Percentiles rank a stretch among this genome's conserved stretches.
Conservation (phyloP, 768 basidiomycete species). For the Suillus discolor region DNA sequence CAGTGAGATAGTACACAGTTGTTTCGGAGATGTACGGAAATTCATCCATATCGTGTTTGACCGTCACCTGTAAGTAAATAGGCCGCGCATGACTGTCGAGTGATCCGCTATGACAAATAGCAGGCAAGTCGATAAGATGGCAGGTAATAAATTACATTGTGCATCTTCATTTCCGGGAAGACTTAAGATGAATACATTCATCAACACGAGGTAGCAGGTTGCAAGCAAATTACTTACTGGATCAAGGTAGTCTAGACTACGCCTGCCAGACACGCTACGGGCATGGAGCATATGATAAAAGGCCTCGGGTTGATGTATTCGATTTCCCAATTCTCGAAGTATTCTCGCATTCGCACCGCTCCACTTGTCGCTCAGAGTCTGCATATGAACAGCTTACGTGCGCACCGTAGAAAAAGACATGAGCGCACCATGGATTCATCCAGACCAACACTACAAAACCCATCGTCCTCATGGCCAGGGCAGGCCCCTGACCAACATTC, state of each 20-base stretch:
- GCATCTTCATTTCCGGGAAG: too few relatives aligned
- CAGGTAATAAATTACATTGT: too few relatives aligned
- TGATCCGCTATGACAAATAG: neutral
- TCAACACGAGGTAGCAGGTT: too few relatives aligned
- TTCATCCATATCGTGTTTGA: too few relatives aligned
- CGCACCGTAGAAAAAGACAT: neutral
- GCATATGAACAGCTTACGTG: too few relatives aligned
- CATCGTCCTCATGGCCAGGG: neutral
- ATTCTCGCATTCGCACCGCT: neutral
- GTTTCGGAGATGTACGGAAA: neutral
- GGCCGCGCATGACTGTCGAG: neutral
- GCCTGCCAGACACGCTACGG: neutral
- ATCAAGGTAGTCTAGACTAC: too few relatives aligned
- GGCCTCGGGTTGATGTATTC: neutral
- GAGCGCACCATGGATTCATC: neutral
- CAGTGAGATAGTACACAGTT: neutral
- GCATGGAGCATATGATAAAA: neutral
- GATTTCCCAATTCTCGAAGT: neutral
- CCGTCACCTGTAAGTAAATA: neutral
- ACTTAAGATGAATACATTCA: too few relatives aligned
- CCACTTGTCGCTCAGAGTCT: neutral
- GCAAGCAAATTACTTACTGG: too few relatives aligned
- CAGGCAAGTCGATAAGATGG: too few relatives aligned
- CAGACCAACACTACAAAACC: neutral
- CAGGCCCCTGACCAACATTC: neutral